Evolutionary conservation across 2,329 filamentous ascomycete species (phyloP).

Genomic region (Lachnellula cervina): DNA sequence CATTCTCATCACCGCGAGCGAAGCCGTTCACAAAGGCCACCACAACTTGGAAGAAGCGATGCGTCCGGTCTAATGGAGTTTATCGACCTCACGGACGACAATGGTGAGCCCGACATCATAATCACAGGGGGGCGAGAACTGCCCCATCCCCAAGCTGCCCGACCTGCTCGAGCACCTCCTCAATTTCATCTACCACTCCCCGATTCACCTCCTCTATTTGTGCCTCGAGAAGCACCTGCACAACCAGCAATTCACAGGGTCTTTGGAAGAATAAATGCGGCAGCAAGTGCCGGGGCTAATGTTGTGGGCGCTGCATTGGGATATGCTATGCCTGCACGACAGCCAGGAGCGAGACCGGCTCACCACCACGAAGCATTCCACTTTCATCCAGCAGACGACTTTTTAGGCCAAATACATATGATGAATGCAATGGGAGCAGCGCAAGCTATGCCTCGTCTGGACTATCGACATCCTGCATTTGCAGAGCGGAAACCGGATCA

Average conservation of each 20-base stretch:
- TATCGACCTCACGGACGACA: conserved; percentile 51
- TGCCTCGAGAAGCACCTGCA: conserved; percentile 9
- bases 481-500: conserved; percentile 26
- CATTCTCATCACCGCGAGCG: not conserved
- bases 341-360: not conserved
- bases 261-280: not conserved
- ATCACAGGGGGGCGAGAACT: conserved; percentile 26
- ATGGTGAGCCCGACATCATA: conserved; percentile 33
- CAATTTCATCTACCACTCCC: not conserved
- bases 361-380: not conserved
- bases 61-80: conserved; percentile 29
- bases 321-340: not conserved
- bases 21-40: conserved; percentile 17
- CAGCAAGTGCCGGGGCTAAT: not conserved
- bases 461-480: conserved; percentile 25
- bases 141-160: conserved; percentile 7
- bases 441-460: conserved; percentile 14
- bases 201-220: conserved; percentile 6
- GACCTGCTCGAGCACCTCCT: conserved; percentile 1
- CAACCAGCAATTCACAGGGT: not conserved
- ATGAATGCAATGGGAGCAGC: not conserved
- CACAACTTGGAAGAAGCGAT: conserved; percentile 28
- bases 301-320: not conserved
- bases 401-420: conserved; percentile 1
- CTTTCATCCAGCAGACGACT: not conserved